A percentile compares a stretch with the other conserved stretches of the same genome.
Evolutionary conservation across 768 basidiomycete genomes (phyloP).

Genomic region (Mycena vulgaris): DNA sequence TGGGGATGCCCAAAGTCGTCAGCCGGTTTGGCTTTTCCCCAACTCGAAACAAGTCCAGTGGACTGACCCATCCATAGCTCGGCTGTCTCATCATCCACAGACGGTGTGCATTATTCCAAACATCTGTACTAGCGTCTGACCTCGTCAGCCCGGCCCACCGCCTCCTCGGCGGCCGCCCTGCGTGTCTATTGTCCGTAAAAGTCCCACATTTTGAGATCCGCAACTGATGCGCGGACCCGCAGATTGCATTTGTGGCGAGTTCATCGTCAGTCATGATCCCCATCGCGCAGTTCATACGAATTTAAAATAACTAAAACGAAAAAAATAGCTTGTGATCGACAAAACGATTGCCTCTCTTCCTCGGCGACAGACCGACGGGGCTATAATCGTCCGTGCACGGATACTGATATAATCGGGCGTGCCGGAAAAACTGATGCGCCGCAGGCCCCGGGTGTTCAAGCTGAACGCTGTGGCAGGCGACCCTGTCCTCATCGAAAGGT

Average conservation of each 20-base stretch:
- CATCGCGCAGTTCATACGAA: conserved; percentile 1
- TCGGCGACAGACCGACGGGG: conserved; percentile 81
- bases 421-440: too few relatives aligned
- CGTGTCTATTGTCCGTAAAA: conserved; percentile 87
- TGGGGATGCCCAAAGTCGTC: conserved; percentile 96
- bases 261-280: conserved; percentile 71
- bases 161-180: conserved; percentile 82
- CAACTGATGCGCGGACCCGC: conserved; percentile 29
- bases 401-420: too few relatives aligned
- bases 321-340: conserved; percentile 82
- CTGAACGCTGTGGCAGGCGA: conserved; percentile 82
- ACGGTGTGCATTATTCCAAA: conserved; percentile 66
- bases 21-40: conserved; percentile 60
- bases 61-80: background rate
- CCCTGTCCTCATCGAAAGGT: conserved; percentile 87
- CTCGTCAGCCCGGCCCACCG: conserved; percentile 78
- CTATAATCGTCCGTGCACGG: conserved; percentile 84
- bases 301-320: background rate
- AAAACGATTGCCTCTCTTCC: conserved; percentile 79
- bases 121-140: background rate
- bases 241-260: conserved; percentile 94
- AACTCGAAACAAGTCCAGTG: background rate
- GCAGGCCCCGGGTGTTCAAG: conserved; percentile 90
- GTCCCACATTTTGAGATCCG: conserved; percentile 29
- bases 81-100: conserved; percentile 89